Conservation (phyloP, 208 protist genomes). For the Herpetomonas muscarum region DNA sequence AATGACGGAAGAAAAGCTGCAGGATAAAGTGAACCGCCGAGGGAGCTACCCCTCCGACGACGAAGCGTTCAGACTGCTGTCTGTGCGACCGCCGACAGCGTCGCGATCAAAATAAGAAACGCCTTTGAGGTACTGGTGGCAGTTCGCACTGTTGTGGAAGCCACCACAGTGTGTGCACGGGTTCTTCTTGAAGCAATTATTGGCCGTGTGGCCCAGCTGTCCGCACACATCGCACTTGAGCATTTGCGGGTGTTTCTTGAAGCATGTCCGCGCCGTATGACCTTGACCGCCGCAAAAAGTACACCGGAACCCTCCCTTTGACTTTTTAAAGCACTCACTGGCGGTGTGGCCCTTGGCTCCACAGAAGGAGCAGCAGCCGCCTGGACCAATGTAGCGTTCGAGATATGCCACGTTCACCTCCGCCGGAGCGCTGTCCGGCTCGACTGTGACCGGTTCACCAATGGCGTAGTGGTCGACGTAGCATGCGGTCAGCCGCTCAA, state of each 20-base stretch:
- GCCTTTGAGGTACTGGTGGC: conserved; percentile 40
- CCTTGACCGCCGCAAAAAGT: conserved; percentile 69
- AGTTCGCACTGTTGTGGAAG: conserved; percentile 77
- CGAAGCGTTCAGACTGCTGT: neutral
- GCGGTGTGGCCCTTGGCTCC: conserved; percentile 74
- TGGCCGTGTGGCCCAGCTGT: conserved; percentile 73
- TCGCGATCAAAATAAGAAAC: conserved; percentile 21
- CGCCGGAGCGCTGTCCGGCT: conserved; percentile 64
- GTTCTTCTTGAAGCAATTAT: conserved; percentile 75
- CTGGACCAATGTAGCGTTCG: conserved; percentile 75
- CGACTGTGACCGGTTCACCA: conserved; percentile 46
- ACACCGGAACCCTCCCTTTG: conserved; percentile 29
- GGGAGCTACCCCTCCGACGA: neutral
- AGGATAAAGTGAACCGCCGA: neutral
- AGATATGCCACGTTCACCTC: conserved; percentile 74
- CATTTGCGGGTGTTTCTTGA: conserved; percentile 70
- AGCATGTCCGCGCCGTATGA: conserved; percentile 74
- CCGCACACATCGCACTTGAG: conserved; percentile 85
- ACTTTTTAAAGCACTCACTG: conserved; percentile 83
- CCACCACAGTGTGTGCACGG: conserved; percentile 90
- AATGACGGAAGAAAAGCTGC: conserved; percentile 2
- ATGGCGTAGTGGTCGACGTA: conserved; percentile 80
- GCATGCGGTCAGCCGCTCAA: conserved; percentile 61
- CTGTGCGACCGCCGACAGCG: neutral
- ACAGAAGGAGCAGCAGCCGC: conserved; percentile 76